phyloP scores from a whole-genome alignment of 805 yeast species.

The Dipodascus geniculatus region DNA sequence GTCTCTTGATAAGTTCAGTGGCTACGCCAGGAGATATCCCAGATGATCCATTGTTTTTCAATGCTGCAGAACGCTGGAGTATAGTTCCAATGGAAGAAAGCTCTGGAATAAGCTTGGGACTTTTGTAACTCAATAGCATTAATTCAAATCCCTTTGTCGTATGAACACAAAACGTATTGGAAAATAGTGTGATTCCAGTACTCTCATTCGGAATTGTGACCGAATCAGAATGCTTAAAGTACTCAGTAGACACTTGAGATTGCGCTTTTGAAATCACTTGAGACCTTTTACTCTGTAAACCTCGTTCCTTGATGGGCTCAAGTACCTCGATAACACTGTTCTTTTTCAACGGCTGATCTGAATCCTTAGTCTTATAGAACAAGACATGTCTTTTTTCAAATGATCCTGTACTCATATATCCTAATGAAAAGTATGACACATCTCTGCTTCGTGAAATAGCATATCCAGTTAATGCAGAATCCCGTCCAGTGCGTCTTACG shows the following conservation, averaged over 20 bases:
- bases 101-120: slow-evolving; percentile 47
- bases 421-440: slow-evolving; percentile 54
- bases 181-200: slow-evolving; percentile 48
- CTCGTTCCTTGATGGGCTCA: slow-evolving; percentile 37
- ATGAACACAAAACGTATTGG: slow-evolving; percentile 55
- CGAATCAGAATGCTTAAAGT: slow-evolving; percentile 34
- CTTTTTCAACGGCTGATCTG: slow-evolving; percentile 40
- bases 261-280: slow-evolving; percentile 15
- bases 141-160: slow-evolving; percentile 58
- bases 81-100: slow-evolving; percentile 11
- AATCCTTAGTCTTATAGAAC: slow-evolving; percentile 44
- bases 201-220: slow-evolving; percentile 47
- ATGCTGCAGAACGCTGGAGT: neutral
- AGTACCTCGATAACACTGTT: slow-evolving; percentile 27
- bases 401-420: slow-evolving; percentile 37
- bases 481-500: neutral
- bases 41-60: neutral
- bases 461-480: slow-evolving; percentile 33
- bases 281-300: slow-evolving; percentile 17
- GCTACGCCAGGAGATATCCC: neutral
- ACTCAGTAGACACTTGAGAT: slow-evolving; percentile 24
- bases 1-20: slow-evolving; percentile 28
- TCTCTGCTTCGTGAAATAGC: slow-evolving; percentile 28
- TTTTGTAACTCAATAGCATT: slow-evolving; percentile 44
- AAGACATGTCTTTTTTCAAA: slow-evolving; percentile 42